Evolutionary conservation across 2,329 filamentous ascomycete species (phyloP).

Genomic region (Aspergillus pseudoglaucus): DNA sequence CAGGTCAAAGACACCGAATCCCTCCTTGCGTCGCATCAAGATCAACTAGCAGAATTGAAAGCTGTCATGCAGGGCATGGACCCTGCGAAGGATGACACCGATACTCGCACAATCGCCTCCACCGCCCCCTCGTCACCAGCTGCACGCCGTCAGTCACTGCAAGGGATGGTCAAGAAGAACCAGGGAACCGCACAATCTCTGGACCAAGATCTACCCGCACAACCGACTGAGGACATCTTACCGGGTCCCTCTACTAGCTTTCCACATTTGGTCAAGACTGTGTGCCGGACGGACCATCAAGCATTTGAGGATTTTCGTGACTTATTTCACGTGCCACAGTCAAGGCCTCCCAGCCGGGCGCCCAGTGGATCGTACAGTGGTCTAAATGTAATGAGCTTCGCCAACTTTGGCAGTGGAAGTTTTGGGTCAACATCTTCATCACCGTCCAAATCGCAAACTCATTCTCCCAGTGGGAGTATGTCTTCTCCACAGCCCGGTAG

Average conservation of each 20-base stretch:
- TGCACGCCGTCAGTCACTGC: conserved; percentile 51
- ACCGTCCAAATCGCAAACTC: conserved; percentile 51
- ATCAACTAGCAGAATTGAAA: conserved; percentile 88
- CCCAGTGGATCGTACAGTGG: conserved; percentile 65
- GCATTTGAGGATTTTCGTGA: conserved; percentile 81
- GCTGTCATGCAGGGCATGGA: conserved; percentile 83
- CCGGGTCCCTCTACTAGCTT: conserved; percentile 66
- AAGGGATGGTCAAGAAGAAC: conserved; percentile 47
- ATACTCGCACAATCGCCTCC: conserved; percentile 59
- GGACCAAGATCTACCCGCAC: conserved; percentile 36
- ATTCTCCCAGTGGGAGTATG: conserved; percentile 43
- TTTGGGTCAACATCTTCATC: conserved; percentile 58
- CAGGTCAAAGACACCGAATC: conserved; percentile 83
- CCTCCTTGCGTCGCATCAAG: conserved; percentile 81
- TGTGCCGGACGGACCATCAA: conserved; percentile 73
- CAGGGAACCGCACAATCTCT: conserved; percentile 52
- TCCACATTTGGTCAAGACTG: conserved; percentile 72
- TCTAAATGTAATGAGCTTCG: conserved; percentile 54
- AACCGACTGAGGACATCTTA: conserved; percentile 44
- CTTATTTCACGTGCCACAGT: conserved; percentile 63
- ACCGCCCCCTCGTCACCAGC: conserved; percentile 75
- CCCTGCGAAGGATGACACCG: conserved; percentile 62
- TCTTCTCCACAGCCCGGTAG: conserved; percentile 39
- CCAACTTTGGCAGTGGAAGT: conserved; percentile 32
- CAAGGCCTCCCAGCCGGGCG: conserved; percentile 57